A percentile compares a stretch with the other conserved stretches of the same genome.
Evolutionary conservation across 352 stramenopile genomes (phyloP).

Genomic region (Aphanomyces euteiches): DNA sequence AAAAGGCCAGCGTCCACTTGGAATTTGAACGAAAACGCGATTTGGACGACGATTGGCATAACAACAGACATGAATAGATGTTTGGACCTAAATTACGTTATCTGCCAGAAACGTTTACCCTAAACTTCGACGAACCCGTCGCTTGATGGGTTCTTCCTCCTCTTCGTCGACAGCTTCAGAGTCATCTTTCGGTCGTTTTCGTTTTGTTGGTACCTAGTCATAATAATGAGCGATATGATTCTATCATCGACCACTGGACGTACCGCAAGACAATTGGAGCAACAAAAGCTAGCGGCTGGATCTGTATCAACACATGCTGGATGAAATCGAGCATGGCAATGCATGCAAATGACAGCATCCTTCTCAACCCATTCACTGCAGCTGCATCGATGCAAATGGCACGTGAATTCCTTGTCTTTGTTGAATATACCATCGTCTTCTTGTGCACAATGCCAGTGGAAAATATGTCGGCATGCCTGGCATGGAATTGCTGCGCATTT

Average conservation of each 20-base stretch:
- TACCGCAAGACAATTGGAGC: conserved; percentile 7
- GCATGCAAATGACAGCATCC: conserved; percentile 56
- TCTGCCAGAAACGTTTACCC: neutral
- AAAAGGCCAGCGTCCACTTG: conserved; percentile 84
- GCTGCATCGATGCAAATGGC: conserved; percentile 18
- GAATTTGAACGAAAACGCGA: conserved; percentile 86
- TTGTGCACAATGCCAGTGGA: conserved; percentile 71
- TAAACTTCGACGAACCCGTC: conserved; percentile 1
- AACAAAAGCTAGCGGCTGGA: conserved; percentile 4
- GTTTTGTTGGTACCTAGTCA: conserved; percentile 11
- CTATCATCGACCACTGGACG: neutral
- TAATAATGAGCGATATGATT: neutral
- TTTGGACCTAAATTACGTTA: conserved; percentile 67
- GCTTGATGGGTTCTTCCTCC: neutral
- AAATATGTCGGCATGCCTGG: conserved; percentile 72
- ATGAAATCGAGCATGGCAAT: conserved; percentile 67
- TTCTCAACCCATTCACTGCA: conserved; percentile 20
- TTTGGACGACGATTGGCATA: conserved; percentile 49
- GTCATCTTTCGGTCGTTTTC: conserved; percentile 1
- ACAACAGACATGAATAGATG: conserved; percentile 53
- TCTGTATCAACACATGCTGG: conserved; percentile 67
- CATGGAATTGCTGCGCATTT: conserved; percentile 72
- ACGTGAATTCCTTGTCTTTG: conserved; percentile 39
- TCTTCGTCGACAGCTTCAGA: neutral
- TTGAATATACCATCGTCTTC: conserved; percentile 68